Evolutionary conservation across 768 basidiomycete species (phyloP).

Genomic region (Xerocomus spinulosus): DNA sequence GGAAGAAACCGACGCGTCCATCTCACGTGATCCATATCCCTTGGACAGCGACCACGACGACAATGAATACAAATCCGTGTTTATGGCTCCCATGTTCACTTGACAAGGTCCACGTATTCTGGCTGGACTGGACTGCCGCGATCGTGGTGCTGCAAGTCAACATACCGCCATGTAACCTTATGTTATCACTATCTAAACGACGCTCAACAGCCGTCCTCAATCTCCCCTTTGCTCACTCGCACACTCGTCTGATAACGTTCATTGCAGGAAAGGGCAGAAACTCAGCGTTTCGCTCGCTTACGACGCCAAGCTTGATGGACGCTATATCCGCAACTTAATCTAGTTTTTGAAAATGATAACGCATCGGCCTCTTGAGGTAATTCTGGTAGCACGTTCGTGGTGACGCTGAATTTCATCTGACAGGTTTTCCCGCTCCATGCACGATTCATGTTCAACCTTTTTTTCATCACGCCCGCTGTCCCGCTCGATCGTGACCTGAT

Average conservation of each 20-base stretch:
- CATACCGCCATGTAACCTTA: slow-evolving; percentile 15
- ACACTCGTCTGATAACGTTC: neutral
- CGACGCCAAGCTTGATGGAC: neutral
- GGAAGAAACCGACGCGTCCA: slow-evolving; percentile 26
- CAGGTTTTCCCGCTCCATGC: slow-evolving; percentile 12
- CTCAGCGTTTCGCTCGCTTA: neutral
- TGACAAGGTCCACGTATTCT: neutral
- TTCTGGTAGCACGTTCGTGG: slow-evolving; percentile 5
- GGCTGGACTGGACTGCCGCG: neutral
- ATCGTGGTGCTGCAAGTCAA: slow-evolving; percentile 6
- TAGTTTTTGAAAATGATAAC: neutral
- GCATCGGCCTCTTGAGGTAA: slow-evolving; percentile 15
- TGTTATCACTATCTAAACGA: slow-evolving; percentile 9
- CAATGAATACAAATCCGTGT: neutral
- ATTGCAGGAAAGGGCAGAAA: neutral
- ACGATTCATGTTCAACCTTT: slow-evolving; percentile 1
- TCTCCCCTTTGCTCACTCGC: neutral
- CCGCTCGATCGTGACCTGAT: neutral
- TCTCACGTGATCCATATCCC: slow-evolving; percentile 21
- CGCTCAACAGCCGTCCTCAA: slow-evolving; percentile 1
- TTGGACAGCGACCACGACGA: neutral
- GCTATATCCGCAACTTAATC: slow-evolving; percentile 9
- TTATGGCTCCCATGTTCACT: neutral
- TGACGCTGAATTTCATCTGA: slow-evolving; percentile 2
- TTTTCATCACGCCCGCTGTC: neutral